Evolutionary conservation across 2,329 filamentous ascomycete genomes (phyloP), one percentile per base, ranked within the genome.

Genomic region (Ascochyta viciae-villosae): DNA sequence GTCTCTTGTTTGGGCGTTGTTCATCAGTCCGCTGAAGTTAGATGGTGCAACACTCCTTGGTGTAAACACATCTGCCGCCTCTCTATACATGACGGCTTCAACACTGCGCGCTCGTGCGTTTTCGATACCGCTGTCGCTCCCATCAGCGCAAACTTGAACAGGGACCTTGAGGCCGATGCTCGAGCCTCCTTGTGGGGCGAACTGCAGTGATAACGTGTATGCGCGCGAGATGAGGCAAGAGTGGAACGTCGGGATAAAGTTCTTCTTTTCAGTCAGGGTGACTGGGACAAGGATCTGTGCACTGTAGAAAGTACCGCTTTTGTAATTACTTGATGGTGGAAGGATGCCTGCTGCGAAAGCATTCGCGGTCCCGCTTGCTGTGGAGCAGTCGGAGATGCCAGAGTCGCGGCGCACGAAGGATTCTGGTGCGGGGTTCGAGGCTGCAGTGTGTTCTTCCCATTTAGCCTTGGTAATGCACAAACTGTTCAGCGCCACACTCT

Each of bases 171-270:
- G 66, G 7, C 70, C 68, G 29, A 81, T 50, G 1, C 51, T 63
- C 0, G 67, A 61, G 24, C 70, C 63, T 48, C 77, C 72, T 4
- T 71, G 61, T 45, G 85, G 80, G 3, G 82, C 80, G 22, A 91
- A 73, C 13, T 79, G 77, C 53, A 91, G 74, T 49, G 86, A 83
- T 13, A 91, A 80, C 4, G 78, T 73, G 71, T 91, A 91, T 16
- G 81, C 76, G 48, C 89, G 81, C n/a, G 85, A 86, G 40, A 86
- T 77, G 49, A 90, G 81, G 71, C 88, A 91, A 35, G 83, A 82
- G 76, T 90, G 86, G 76, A 91, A 91, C 2, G 87, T 88, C 1
- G 88, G 89, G 19, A 89, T 76, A 70, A 89, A 89, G 24, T 81
- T 77, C 63, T 87, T 89, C 59, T 77, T 78, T n/a, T 70, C 66